These are phyloP conservation scores for Babesia bigemina DNA, from an alignment of 169 alveolate species.

Conservation along the genomic window DNA sequence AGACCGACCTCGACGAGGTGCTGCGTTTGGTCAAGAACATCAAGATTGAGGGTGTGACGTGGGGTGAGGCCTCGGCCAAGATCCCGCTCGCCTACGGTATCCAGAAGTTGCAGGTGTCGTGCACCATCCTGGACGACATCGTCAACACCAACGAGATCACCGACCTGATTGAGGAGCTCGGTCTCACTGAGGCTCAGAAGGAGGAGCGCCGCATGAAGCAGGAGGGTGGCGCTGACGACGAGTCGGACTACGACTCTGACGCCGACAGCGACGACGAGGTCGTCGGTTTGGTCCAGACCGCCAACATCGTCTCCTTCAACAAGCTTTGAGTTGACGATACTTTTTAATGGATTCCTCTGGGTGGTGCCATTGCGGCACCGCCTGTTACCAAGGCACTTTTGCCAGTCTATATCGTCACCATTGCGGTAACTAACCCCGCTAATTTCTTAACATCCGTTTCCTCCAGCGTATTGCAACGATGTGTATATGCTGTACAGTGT, in stretches of 20 bases:
- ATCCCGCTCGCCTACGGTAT: conserved; percentile 86
- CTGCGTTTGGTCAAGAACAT: conserved; percentile 73
- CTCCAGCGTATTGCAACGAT: background rate
- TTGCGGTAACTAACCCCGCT: background rate
- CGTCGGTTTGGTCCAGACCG: conserved; percentile 85
- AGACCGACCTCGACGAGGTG: conserved; percentile 81
- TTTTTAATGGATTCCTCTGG: too few relatives aligned
- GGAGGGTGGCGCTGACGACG: conserved; percentile 68
- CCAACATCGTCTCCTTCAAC: conserved; percentile 85
- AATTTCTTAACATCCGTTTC: conserved; percentile 7
- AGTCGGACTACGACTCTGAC: conserved; percentile 7
- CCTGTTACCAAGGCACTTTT: too few relatives aligned
- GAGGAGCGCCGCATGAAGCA: conserved; percentile 62
- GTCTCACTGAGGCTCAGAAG: conserved; percentile 78
- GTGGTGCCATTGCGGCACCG: background rate
- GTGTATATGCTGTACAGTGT: too few relatives aligned
- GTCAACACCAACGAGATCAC: conserved; percentile 81
- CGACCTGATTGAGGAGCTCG: conserved; percentile 81
- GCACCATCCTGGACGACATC: conserved; percentile 83
- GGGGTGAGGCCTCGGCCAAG: conserved; percentile 84
- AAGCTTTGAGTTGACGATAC: conserved; percentile 68
- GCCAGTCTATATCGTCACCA: too few relatives aligned
- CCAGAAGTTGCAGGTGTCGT: conserved; percentile 83
- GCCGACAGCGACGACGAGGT: conserved; percentile 69
- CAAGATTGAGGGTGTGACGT: conserved; percentile 81